Conservation (phyloP, 2,329 filamentous ascomycete species). For the Exophiala bonariae region DNA sequence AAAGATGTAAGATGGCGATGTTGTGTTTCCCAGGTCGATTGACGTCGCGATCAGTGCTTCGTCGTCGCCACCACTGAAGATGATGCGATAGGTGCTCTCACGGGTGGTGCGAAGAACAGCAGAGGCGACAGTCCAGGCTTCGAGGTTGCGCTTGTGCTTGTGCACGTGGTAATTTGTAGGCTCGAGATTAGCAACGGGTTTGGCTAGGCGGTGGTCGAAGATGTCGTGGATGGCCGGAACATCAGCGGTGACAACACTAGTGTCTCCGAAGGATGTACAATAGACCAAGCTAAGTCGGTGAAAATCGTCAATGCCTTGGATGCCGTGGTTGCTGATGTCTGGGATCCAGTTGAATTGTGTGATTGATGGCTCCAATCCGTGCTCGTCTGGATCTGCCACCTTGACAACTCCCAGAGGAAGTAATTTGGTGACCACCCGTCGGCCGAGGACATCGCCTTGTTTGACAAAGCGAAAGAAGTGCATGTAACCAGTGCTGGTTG, state of each 20-base stretch:
- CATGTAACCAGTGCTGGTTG: conserved; percentile 74
- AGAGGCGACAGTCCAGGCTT: conserved; percentile 74
- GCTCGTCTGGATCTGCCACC: conserved; percentile 14
- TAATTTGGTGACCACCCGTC: conserved; percentile 39
- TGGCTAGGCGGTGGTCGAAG: conserved; percentile 17
- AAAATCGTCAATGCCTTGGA: conserved; percentile 15
- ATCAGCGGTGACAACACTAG: conserved; percentile 26
- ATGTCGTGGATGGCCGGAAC: conserved; percentile 37
- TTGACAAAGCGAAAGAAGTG: conserved; percentile 54
- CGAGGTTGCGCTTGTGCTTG: conserved; percentile 51
- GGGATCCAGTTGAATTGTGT: conserved; percentile 27
- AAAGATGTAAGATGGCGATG: conserved; percentile 11
- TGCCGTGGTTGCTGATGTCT: conserved; percentile 11
- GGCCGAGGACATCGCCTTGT: conserved; percentile 21
- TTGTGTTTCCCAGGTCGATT: conserved; percentile 31
- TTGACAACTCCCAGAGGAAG: conserved; percentile 31
- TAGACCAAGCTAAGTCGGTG: conserved; percentile 25
- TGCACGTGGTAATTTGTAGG: background rate
- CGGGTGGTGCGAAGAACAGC: conserved; percentile 34
- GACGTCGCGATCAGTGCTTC: conserved; percentile 48
- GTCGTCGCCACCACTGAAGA: conserved; percentile 71
- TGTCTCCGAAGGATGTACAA: conserved; percentile 40
- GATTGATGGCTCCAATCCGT: conserved; percentile 18
- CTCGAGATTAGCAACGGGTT: conserved; percentile 13
- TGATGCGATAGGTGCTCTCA: conserved; percentile 2